Conservation (phyloP, 2,329 filamentous ascomycete genomes). For the Fusarium chlamydosporum region DNA sequence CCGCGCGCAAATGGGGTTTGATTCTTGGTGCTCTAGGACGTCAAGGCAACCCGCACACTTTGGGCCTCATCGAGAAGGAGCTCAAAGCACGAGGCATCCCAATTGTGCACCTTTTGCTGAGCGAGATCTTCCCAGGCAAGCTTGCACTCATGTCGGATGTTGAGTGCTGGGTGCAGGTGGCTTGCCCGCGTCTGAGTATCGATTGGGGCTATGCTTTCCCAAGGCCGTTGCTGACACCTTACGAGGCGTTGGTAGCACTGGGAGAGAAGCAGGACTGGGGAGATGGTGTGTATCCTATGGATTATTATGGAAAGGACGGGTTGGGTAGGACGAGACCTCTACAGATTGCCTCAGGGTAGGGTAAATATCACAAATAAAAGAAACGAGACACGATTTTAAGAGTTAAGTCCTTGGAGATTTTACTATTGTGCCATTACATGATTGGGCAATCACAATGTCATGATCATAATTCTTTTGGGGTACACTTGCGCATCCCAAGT, state of each 20-base stretch:
- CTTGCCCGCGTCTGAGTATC: constrained; percentile 95
- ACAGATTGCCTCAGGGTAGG: constrained; percentile 49
- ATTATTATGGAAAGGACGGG: constrained; percentile 95
- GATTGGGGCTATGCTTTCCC: constrained; percentile 99
- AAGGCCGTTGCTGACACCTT: constrained; percentile 88
- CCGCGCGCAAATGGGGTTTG: constrained; percentile 90
- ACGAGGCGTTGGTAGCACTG: constrained; percentile 93
- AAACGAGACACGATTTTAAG: constrained; percentile 8
- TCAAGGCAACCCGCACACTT: constrained; percentile 95
- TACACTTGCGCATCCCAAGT: neutral
- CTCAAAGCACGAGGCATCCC: constrained; percentile 80
- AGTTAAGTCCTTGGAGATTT: neutral
- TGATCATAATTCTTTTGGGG: neutral
- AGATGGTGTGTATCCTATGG: constrained; percentile 90
- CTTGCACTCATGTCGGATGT: constrained; percentile 93
- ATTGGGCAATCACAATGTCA: too few relatives aligned
- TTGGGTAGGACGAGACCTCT: constrained; percentile 80
- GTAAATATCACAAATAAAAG: constrained; percentile 5
- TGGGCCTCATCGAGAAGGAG: constrained; percentile 85
- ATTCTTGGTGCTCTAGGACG: constrained; percentile 93
- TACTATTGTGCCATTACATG: neutral
- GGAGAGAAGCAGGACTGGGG: constrained; percentile 83
- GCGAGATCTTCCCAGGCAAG: constrained; percentile 97
- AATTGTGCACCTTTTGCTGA: constrained; percentile 87
- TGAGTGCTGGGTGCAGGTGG: constrained; percentile 98